A percentile compares a stretch with the other conserved stretches of the same genome.
Evolutionary conservation across 1,139 yeast genomes (phyloP).

Genomic region (Torulaspora globosa): DNA sequence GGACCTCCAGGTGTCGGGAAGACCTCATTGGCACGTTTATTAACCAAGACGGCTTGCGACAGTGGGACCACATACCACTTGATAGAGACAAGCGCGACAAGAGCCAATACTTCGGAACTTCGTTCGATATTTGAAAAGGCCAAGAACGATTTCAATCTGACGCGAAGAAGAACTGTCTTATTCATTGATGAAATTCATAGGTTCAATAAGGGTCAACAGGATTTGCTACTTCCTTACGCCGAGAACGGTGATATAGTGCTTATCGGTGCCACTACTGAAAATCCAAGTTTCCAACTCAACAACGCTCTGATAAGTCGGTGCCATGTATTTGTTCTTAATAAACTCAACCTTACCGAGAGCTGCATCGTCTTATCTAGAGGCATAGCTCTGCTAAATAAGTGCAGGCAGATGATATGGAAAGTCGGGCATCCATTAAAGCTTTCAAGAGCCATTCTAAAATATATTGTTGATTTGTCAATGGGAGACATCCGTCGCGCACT

Average conservation of each 20-base stretch:
- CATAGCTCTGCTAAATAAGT: constrained; percentile 54
- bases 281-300: constrained; percentile 87
- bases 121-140: constrained; percentile 72
- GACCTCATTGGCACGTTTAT: constrained; percentile 62
- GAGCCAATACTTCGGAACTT: constrained; percentile 66
- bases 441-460: constrained; percentile 54
- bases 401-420: constrained; percentile 44
- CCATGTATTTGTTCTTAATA: constrained; percentile 77
- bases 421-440: constrained; percentile 44
- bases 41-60: constrained; percentile 38
- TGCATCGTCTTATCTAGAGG: constrained; percentile 60
- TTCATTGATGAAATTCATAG: constrained; percentile 93
- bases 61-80: constrained; percentile 53
- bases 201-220: constrained; percentile 87
- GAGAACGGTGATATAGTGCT: constrained; percentile 64
- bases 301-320: constrained; percentile 86
- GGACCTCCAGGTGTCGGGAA: constrained; percentile 97
- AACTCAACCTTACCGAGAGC: constrained; percentile 54
- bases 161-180: constrained; percentile 68
- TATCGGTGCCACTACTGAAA: constrained; percentile 96
- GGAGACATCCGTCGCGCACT: constrained; percentile 89
- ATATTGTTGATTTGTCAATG: constrained; percentile 71
- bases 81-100: constrained; percentile 84
- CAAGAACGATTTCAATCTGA: constrained; percentile 58
- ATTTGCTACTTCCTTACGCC: constrained; percentile 67